Evolutionary conservation across 2,329 filamentous ascomycete genomes (phyloP).

Genomic region (Neofusicoccum sp.): DNA sequence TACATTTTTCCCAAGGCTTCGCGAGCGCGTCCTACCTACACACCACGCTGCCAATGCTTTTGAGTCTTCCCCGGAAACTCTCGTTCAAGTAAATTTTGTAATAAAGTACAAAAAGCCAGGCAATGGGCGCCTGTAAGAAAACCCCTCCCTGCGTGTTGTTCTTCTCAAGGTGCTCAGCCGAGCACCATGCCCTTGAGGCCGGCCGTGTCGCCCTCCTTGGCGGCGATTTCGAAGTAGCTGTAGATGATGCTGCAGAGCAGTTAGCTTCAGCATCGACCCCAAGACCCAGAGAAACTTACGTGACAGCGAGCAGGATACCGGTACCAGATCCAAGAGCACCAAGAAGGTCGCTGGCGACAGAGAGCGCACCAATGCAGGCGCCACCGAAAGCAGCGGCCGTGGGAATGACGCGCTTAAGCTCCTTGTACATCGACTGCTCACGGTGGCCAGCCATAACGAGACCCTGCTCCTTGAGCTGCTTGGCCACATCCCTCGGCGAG

Average conservation of each 20-base stretch:
- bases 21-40: slow-evolving; percentile 3
- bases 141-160: background rate
- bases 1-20: background rate
- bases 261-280: slow-evolving; percentile 21
- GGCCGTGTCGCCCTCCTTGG: slow-evolving; percentile 93
- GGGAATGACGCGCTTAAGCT: slow-evolving; percentile 98
- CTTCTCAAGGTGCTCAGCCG: slow-evolving; percentile 35
- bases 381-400: slow-evolving; percentile 97
- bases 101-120: slow-evolving; percentile 14
- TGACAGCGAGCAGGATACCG: slow-evolving; percentile 96
- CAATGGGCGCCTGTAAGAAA: background rate
- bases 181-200: slow-evolving; percentile 69
- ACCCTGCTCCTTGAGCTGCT: slow-evolving; percentile 99
- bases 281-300: slow-evolving; percentile 63
- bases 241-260: slow-evolving; percentile 80
- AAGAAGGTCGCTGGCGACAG: slow-evolving; percentile 90
- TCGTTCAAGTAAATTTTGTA: slow-evolving; percentile 8
- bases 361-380: slow-evolving; percentile 97
- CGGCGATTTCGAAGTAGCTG: slow-evolving; percentile 98
- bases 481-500: slow-evolving; percentile 94
- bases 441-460: slow-evolving; percentile 99
- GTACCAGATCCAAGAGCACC: slow-evolving; percentile 95
- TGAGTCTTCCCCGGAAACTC: background rate
- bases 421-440: slow-evolving; percentile 99
- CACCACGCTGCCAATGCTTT: slow-evolving; percentile 12